Percentiles rank a stretch among this genome's conserved stretches.
Conservation (phyloP, 495 filamentous ascomycete genomes). For the Penicillium desertorum region DNA sequence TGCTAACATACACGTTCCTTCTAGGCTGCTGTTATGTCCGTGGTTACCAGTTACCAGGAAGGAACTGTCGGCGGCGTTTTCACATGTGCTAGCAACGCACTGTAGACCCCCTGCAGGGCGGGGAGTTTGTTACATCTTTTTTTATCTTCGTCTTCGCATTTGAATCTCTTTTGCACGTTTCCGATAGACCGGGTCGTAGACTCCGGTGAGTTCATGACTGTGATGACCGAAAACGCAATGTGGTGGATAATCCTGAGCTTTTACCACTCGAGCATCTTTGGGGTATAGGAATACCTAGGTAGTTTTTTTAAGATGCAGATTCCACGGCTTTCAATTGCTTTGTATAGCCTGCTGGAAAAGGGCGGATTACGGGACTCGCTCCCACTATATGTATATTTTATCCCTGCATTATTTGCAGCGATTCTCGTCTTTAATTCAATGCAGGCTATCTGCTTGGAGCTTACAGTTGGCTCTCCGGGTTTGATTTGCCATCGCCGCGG, state of each 20-base stretch:
- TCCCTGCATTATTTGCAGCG: background rate
- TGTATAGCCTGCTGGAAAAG: background rate
- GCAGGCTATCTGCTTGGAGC: background rate
- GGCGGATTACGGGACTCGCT: background rate
- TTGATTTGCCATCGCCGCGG: constrained; percentile 8
- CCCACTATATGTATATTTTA: constrained; percentile 2
- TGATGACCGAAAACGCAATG: background rate
- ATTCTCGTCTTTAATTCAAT: background rate
- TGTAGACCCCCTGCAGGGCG: constrained; percentile 31
- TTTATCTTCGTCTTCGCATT: constrained; percentile 1
- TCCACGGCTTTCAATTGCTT: background rate
- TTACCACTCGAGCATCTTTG: background rate
- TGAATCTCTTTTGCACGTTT: background rate
- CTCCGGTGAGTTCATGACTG: background rate
- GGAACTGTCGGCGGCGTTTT: constrained; percentile 59
- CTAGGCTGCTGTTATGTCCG: constrained; percentile 60
- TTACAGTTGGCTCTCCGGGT: background rate
- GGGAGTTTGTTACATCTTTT: background rate
- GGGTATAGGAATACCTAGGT: background rate
- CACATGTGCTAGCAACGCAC: constrained; percentile 59
- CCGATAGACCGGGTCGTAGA: background rate
- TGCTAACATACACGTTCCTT: constrained; percentile 14
- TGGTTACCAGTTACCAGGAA: constrained; percentile 57
- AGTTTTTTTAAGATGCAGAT: background rate
- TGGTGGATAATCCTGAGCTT: background rate